Percentiles rank a stretch among this genome's conserved stretches.
Evolutionary conservation across 1,139 yeast species (phyloP).

Genomic region (Zygoascus hellenicus): DNA sequence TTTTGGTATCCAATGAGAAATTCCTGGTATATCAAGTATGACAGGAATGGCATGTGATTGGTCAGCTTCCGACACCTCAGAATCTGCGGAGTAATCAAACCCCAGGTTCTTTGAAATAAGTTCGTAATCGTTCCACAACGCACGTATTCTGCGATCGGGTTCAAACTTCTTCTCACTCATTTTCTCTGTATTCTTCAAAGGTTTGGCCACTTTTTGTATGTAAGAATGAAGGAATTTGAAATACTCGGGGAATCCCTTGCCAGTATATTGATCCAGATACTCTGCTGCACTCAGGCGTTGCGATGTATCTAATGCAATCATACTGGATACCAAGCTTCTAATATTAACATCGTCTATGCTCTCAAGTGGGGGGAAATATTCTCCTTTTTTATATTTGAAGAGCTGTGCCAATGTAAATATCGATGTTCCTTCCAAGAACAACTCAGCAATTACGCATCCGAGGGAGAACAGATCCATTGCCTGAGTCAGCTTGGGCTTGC

Average conservation of each 20-base stretch:
- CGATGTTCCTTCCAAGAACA: conserved; percentile 81
- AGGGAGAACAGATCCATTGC: conserved; percentile 85
- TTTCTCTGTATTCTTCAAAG: conserved; percentile 9
- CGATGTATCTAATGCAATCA: conserved; percentile 59
- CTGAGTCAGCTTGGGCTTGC: conserved; percentile 42
- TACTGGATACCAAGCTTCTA: conserved; percentile 49
- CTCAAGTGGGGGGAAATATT: conserved; percentile 56
- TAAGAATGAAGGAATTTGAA: conserved; percentile 69
- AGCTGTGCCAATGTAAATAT: conserved; percentile 81
- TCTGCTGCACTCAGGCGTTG: conserved; percentile 52
- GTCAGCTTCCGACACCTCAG: conserved; percentile 11
- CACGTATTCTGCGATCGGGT: conserved; percentile 57
- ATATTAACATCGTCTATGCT: conserved; percentile 49
- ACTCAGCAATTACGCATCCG: conserved; percentile 90
- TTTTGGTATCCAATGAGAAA: conserved; percentile 27
- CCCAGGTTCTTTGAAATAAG: conserved; percentile 46
- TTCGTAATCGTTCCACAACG: conserved; percentile 53
- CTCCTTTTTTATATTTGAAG: conserved; percentile 71
- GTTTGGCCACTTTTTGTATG: conserved; percentile 43
- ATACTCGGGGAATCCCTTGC: conserved; percentile 57
- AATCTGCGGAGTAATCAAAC: conserved; percentile 34
- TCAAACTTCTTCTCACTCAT: conserved; percentile 24
- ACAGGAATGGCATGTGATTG: conserved; percentile 32
- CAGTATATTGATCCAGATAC: conserved; percentile 45
- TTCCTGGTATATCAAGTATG: conserved; percentile 47